Base-by-base conservation (phyloP, 1,284 basidiomycete species). In the Neonothopanus nambi region DNA sequence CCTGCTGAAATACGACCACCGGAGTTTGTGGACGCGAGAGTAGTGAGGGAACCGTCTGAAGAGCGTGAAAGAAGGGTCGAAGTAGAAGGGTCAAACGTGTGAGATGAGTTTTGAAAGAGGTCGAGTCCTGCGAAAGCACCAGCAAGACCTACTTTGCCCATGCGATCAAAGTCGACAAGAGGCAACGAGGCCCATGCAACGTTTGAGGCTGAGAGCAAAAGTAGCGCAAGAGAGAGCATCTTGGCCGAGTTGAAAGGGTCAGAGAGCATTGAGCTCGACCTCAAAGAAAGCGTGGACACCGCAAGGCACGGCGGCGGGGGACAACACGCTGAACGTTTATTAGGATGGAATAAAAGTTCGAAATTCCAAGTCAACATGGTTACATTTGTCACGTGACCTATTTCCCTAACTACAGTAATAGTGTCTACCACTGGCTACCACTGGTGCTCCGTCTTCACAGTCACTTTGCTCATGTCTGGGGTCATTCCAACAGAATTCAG, bases 111-210 rank as follows among this genome's bases (percentile, higher is more conserved):
- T 64, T 82, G 75, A 73, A 89, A 86, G 51, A 94, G 71, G 66
- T 89, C 87, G 55, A 98, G 75, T 42, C 93, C 93, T 24, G 88
- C 81, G 67, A 97, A 98, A 17, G 89, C 79, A 52, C 95, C 95
- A 35, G 87, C 84, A 41, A 97, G 77, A 52, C 85, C 93, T 54
- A 97, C 93, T 53, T 78, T 85, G 59, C 94, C 94, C 90, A 96
- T 95, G 57, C 89, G 87, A 65, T 88, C 78, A 69, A 92, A 96
- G 73, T 97, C 93, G 71, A 97, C 84, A 63, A 84, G 79, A 33
- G 93, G 93, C 43, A 90, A 71, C 47, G 81, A 72, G 12, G 88
- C 85, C 57, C 75, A 71, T 54, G 71, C 82, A 65, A 68, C 60
- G 67, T 69, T 59, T 35, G 67, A 21, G 18, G 30, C 36, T 24